These are phyloP conservation scores for Fagus crenata DNA, from an alignment of 306 rosid species.

Conservation along the genomic window DNA sequence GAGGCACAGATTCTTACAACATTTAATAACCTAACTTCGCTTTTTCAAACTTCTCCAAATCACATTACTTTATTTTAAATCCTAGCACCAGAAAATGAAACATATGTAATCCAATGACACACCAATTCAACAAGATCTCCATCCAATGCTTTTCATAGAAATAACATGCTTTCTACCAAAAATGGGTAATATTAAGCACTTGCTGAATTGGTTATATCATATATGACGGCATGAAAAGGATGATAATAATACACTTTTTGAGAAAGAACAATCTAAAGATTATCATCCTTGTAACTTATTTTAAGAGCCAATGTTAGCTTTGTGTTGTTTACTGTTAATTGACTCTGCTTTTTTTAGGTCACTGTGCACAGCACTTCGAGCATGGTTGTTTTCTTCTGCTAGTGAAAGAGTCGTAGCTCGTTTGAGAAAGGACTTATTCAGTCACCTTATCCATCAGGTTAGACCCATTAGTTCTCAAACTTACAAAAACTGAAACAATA, in stretches of 20 bases:
- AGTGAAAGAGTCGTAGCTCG: slow-evolving; percentile 58
- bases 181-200: neutral
- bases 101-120: too few relatives aligned
- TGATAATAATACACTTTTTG: neutral
- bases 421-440: slow-evolving; percentile 43
- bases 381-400: slow-evolving; percentile 50
- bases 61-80: neutral
- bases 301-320: neutral
- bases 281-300: neutral
- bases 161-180: neutral
- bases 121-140: neutral
- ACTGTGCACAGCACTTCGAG: slow-evolving; percentile 47
- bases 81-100: neutral
- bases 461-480: neutral
- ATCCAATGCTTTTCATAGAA: neutral
- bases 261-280: neutral
- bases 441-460: slow-evolving; percentile 48
- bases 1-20: neutral
- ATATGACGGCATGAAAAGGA: neutral
- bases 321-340: slow-evolving; percentile 3
- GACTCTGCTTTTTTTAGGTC: slow-evolving; percentile 31
- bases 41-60: neutral
- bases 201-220: neutral
- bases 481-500: neutral
- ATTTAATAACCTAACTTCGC: neutral